These are phyloP conservation scores for Sporobolus alterniflorus DNA, from an alignment of 202 grass and related monocot species.

Conservation along the genomic window DNA sequence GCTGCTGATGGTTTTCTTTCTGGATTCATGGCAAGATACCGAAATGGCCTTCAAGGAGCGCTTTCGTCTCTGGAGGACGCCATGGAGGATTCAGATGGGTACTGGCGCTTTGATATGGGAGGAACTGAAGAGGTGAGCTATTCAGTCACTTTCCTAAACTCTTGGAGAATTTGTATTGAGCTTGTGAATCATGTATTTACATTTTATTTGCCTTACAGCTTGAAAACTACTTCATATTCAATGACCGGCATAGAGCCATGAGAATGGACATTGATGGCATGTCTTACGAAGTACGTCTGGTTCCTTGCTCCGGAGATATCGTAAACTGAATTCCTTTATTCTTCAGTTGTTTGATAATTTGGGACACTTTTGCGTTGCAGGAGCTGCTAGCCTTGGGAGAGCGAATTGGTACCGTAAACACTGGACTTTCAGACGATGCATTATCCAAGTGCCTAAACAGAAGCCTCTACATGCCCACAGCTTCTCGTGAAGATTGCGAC, in stretches of 20 bases:
- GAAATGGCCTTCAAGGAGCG: conserved; percentile 31
- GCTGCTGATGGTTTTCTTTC: conserved; percentile 36
- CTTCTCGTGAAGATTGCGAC: conserved; percentile 60
- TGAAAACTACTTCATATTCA: conserved; percentile 57
- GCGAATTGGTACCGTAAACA: conserved; percentile 86
- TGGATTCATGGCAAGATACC: conserved; percentile 53
- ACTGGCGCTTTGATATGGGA: conserved; percentile 50
- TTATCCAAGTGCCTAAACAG: conserved; percentile 64
- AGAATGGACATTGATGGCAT: conserved; percentile 90
- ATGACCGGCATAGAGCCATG: conserved; percentile 77
- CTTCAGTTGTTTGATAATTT: background rate
- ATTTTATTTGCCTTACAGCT: conserved; percentile 9
- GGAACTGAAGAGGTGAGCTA: conserved; percentile 51
- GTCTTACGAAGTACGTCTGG: conserved; percentile 72
- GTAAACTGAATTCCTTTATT: conserved; percentile 1
- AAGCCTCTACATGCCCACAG: conserved; percentile 49
- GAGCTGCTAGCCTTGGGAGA: conserved; percentile 87
- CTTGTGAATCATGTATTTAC: background rate
- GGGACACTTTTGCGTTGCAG: conserved; percentile 36
- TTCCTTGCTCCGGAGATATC: background rate
- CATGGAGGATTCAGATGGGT: conserved; percentile 43
- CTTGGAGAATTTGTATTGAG: background rate
- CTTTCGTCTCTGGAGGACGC: conserved; percentile 34
- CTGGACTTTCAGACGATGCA: conserved; percentile 74
- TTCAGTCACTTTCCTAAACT: conserved; percentile 4